Evolutionary conservation across 1,139 yeast species (phyloP).

Genomic region (Meyerozyma athensensis): DNA sequence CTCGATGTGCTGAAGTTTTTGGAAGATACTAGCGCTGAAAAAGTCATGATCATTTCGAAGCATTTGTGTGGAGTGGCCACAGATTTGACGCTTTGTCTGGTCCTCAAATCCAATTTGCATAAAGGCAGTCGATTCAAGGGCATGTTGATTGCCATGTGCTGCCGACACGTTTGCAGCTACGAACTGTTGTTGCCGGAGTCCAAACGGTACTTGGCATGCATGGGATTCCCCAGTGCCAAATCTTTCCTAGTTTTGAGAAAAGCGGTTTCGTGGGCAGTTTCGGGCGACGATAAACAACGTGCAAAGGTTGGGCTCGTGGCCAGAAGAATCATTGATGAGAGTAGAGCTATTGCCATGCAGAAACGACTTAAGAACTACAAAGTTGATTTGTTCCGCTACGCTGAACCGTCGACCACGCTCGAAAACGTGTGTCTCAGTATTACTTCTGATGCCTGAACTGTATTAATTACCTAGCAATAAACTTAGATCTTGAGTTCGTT

Average conservation of each 20-base stretch:
- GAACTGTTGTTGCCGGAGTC: slow-evolving; percentile 50
- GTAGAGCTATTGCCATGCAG: slow-evolving; percentile 43
- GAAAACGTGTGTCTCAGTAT: slow-evolving; percentile 62
- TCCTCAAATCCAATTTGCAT: slow-evolving; percentile 37
- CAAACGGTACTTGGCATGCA: slow-evolving; percentile 29
- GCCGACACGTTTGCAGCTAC: slow-evolving; percentile 76
- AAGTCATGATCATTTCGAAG: slow-evolving; percentile 66
- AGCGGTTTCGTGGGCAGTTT: slow-evolving; percentile 85
- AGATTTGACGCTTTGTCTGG: slow-evolving; percentile 70
- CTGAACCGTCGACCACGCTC: slow-evolving; percentile 50
- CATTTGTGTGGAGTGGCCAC: slow-evolving; percentile 95
- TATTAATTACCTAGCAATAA: slow-evolving; percentile 4
- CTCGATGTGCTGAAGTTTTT: slow-evolving; percentile 48
- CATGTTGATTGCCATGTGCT: slow-evolving; percentile 84
- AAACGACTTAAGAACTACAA: slow-evolving; percentile 25
- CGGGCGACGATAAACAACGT: slow-evolving; percentile 53
- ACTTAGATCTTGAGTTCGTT: slow-evolving; percentile 82
- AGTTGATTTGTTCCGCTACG: slow-evolving; percentile 56
- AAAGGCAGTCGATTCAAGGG: slow-evolving; percentile 8
- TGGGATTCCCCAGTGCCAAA: slow-evolving; percentile 26
- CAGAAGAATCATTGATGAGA: slow-evolving; percentile 63
- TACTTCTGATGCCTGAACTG: too few species aligned
- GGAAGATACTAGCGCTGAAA: slow-evolving; percentile 17
- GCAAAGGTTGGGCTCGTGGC: slow-evolving; percentile 60
- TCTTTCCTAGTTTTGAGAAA: slow-evolving; percentile 56